Evolutionary conservation across 441 rosid species (phyloP).

Genomic region (Croton laevigatus): DNA sequence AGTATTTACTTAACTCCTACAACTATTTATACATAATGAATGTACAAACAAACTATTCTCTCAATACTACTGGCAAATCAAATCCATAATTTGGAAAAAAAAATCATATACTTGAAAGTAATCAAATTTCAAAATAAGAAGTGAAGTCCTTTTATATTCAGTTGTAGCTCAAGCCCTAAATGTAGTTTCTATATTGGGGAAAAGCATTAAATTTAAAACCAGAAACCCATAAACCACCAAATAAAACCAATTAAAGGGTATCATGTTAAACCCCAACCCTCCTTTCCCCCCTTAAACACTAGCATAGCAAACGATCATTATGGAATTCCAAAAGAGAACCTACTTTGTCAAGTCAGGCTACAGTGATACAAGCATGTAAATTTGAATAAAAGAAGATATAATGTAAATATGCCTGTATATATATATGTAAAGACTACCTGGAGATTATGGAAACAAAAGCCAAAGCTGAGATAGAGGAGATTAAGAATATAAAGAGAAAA

Average conservation of each 20-base stretch:
- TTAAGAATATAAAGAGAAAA: slow-evolving; percentile 37
- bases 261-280: slow-evolving; percentile 4
- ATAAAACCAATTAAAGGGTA: background rate
- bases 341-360: background rate
- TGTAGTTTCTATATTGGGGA: background rate
- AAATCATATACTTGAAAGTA: background rate
- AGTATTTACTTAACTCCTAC: background rate
- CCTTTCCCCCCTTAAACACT: slow-evolving; percentile 20
- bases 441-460: slow-evolving; percentile 47
- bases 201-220: background rate
- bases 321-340: slow-evolving; percentile 1
- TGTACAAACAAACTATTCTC: too few relatives aligned
- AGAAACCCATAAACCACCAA: background rate
- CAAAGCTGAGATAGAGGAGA: slow-evolving; percentile 62
- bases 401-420: background rate
- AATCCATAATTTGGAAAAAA: background rate
- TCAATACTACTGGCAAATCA: background rate
- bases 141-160: background rate
- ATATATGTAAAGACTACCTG: slow-evolving; percentile 35
- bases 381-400: background rate
- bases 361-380: background rate
- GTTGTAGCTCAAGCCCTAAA: background rate
- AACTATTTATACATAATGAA: background rate
- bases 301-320: background rate
- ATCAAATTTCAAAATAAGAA: background rate